Evolutionary conservation across 768 basidiomycete species (phyloP).

Genomic region (Podaxis sp.): DNA sequence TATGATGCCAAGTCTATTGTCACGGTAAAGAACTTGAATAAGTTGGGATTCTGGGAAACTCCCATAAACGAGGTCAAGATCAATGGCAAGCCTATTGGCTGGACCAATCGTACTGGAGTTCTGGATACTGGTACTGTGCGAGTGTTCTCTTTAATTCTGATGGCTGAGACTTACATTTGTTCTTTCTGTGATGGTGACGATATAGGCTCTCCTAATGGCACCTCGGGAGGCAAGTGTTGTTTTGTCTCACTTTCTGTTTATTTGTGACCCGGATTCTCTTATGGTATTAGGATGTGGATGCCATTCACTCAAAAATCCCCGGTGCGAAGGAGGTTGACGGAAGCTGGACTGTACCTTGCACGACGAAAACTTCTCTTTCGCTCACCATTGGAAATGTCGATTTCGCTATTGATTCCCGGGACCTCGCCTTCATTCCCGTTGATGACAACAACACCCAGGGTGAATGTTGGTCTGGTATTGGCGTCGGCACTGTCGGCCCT

Average conservation of each 20-base stretch:
- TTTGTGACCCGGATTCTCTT: neutral
- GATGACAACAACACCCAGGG: constrained; percentile 43
- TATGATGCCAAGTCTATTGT: constrained; percentile 57
- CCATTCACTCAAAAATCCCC: constrained; percentile 51
- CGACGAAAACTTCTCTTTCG: constrained; percentile 44
- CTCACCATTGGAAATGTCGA: constrained; percentile 53
- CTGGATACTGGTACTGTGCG: constrained; percentile 44
- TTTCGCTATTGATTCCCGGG: constrained; percentile 57
- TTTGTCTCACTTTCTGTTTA: constrained; percentile 10
- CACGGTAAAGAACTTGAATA: constrained; percentile 59
- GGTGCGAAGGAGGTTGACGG: constrained; percentile 46
- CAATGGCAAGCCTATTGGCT: constrained; percentile 46
- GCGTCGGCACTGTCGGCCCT: constrained; percentile 41
- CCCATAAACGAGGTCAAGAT: constrained; percentile 54
- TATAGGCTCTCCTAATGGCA: constrained; percentile 1
- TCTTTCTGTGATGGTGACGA: neutral
- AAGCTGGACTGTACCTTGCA: constrained; percentile 66
- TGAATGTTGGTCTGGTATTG: constrained; percentile 59
- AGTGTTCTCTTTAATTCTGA: neutral
- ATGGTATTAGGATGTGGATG: constrained; percentile 40
- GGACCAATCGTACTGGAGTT: constrained; percentile 67
- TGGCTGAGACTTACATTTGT: neutral
- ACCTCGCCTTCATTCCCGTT: constrained; percentile 51
- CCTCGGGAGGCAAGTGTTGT: neutral
- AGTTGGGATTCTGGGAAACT: constrained; percentile 78